These are phyloP conservation scores for Ophiostoma piceae DNA, from an alignment of 2,329 filamentous ascomycete species.

Conservation along the genomic window DNA sequence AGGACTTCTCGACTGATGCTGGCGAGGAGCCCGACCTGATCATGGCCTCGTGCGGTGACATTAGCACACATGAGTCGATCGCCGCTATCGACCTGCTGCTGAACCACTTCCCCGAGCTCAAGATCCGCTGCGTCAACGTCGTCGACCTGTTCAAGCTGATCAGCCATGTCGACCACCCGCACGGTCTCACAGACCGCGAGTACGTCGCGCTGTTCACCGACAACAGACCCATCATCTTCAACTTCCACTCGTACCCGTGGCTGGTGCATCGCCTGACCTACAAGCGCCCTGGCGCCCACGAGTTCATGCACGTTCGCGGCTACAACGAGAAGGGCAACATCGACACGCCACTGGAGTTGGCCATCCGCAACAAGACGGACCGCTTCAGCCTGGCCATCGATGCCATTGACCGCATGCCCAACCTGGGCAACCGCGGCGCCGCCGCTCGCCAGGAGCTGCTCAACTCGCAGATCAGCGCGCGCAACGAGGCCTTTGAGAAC, in stretches of 20 bases:
- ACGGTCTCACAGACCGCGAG: constrained; percentile 62
- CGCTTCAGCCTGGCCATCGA: constrained; percentile 71
- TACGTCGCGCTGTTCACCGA: constrained; percentile 67
- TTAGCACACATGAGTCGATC: constrained; percentile 67
- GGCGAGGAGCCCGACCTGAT: constrained; percentile 65
- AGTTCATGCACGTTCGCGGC: constrained; percentile 64
- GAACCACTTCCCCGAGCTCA: constrained; percentile 64
- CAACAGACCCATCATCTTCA: constrained; percentile 70
- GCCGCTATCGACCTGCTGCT: constrained; percentile 70
- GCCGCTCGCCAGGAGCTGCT: constrained; percentile 59
- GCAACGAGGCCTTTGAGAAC: constrained; percentile 61
- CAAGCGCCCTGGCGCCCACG: constrained; percentile 62
- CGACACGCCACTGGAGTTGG: constrained; percentile 72
- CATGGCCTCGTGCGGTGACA: constrained; percentile 71
- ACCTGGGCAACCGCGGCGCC: constrained; percentile 58
- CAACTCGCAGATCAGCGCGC: constrained; percentile 59
- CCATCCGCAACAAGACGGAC: constrained; percentile 72
- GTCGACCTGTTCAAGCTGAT: constrained; percentile 79
- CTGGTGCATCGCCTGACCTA: constrained; percentile 72
- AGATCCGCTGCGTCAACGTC: constrained; percentile 73
- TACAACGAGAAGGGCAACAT: constrained; percentile 84
- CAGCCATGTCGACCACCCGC: constrained; percentile 62
- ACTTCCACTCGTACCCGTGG: constrained; percentile 81
- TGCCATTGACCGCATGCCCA: constrained; percentile 63
- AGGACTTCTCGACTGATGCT: constrained; percentile 67